Evolutionary conservation across 176 grass and related monocot genomes (phyloP), one percentile per base, ranked within the genome.

Genomic region (Carex cristatella): DNA sequence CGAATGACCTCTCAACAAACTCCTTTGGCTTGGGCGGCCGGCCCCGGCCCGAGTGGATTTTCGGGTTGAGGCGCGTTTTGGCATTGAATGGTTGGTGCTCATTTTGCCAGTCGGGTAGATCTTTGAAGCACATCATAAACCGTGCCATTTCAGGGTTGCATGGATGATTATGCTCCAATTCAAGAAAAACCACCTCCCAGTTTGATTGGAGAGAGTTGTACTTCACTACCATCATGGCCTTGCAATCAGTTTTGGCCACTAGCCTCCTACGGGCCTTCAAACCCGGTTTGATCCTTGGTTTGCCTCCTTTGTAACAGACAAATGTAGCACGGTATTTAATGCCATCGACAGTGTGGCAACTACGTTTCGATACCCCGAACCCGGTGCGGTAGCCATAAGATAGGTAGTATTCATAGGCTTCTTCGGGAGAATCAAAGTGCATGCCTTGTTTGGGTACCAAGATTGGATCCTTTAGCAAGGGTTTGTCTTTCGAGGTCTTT

Each of bases 381-480:
- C 94, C 91, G 3, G 83, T 90, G 23, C 89, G 91, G 88, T 94
- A 97, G 35, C 89, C 94, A 19, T 92, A 92, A 28, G 91, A 81
- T 73, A 90, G 92, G 84, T 97, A 97, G 83, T 92, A 89, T n/a
- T 86, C 62, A 10, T 94, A 97, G n/a, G 94, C 94, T 78, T 97
- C 91, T 61, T 97, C 90, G 1, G 93, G 86, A 12, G 94, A 97
- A 19, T 86, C 88, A 42, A 97, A 97, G 38, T 90, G 79, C 82
- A 83, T 81, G 76, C 94, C 94, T 77, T 72, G 59, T 74, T 68
- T 87, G 66, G 86, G 86, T 32, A 56, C 44, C 10, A 61, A 55
- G 10, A n/a, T 18, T 18, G 76, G 49, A 3, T 71, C 75, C 10
- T 58, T 53, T 30, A 46, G 13, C 19, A 46, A 44, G 27, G 86